Evolutionary conservation across 2,329 filamentous ascomycete species (phyloP), one percentile per base, ranked within the genome.

Genomic region (Talaromyces sp.): DNA sequence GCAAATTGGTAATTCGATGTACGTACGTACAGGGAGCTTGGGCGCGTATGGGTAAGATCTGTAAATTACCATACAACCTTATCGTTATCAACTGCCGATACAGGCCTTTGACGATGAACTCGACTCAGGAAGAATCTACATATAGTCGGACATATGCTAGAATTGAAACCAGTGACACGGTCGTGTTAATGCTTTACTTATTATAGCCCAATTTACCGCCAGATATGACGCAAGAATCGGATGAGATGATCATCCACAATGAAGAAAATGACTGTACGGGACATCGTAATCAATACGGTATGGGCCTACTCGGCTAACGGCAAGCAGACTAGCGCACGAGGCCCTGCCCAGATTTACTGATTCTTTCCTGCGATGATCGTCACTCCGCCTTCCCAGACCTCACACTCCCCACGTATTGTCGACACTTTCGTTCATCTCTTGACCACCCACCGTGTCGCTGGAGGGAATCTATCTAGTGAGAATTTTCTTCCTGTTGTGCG

Each of bases 301-400:
- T 19, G n/a, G 16, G 14, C 11, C 37, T 24, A 56, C 52, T 13
- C 7, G 19, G 33, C 52, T 56, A 56, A 56, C 52, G n/a, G 7
- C n/a, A 56, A 56, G 16, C 52, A 37, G 31, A 22, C 52, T 56
- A 56, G 52, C n/a, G 31, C 33, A 3, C n/a, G 3, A 8, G n/a
- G n/a, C 22, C 52, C 37, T 56, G 49, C 49, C 49, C 49, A 52
- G 49, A 33, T 54, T 33, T 47, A 47, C 45, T 54, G 52, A 39
- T 56, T 56, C 52, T 39, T 56, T 56, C 33, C 52, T 56, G 33
- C 50, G 39, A 56, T 59, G 37, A 59, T 59, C 56, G 56, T 59
- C 56, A 43, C 56, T 59, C 56, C 39, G 37, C 56, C 39, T 59
- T 45, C 22, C 54, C 14, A 57, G 33, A 37, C 54, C 37, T 58